Conservation (phyloP, 2,329 filamentous ascomycete species). For the Xylariaceae sp. region DNA sequence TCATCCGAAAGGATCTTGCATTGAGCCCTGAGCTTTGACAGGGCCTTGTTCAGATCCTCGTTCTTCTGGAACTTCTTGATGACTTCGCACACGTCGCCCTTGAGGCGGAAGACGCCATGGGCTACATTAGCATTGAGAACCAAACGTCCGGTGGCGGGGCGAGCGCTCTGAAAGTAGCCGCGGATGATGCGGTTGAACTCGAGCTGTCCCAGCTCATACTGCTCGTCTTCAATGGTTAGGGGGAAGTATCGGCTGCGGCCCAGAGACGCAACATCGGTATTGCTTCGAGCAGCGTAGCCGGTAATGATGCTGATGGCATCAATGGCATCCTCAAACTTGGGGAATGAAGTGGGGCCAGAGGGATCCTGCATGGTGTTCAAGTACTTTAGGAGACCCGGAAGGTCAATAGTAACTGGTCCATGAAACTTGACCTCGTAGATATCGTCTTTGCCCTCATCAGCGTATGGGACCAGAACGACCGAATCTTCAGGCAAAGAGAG, state of each 20-base stretch:
- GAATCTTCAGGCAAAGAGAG: conserved; percentile 35
- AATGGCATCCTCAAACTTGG: conserved; percentile 44
- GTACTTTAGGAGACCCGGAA: conserved; percentile 41
- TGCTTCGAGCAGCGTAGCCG: conserved; percentile 40
- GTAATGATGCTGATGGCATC: conserved; percentile 50
- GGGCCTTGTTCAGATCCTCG: conserved; percentile 7
- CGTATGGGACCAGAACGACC: conserved; percentile 35
- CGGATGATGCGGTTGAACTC: conserved; percentile 39
- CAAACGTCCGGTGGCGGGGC: conserved; percentile 47
- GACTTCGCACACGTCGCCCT: conserved; percentile 34
- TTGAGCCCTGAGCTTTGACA: conserved; percentile 21
- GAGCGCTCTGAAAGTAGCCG: conserved; percentile 53
- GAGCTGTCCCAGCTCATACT: conserved; percentile 25
- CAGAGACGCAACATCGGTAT: conserved; percentile 35
- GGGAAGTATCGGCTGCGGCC: conserved; percentile 48
- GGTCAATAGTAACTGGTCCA: conserved; percentile 34
- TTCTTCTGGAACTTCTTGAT: conserved; percentile 22
- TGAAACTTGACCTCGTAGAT: conserved; percentile 39
- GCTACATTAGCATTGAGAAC: conserved; percentile 52
- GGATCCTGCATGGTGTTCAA: conserved; percentile 39
- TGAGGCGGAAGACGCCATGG: conserved; percentile 47
- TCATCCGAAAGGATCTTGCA: conserved; percentile 23
- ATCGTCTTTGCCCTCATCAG: conserved; percentile 33
- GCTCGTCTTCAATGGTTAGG: conserved; percentile 30
- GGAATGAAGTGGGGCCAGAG: conserved; percentile 37